Percentiles rank a stretch among this genome's conserved stretches.
Evolutionary conservation across 768 basidiomycete species (phyloP).

Genomic region (Agrocybe pediades): DNA sequence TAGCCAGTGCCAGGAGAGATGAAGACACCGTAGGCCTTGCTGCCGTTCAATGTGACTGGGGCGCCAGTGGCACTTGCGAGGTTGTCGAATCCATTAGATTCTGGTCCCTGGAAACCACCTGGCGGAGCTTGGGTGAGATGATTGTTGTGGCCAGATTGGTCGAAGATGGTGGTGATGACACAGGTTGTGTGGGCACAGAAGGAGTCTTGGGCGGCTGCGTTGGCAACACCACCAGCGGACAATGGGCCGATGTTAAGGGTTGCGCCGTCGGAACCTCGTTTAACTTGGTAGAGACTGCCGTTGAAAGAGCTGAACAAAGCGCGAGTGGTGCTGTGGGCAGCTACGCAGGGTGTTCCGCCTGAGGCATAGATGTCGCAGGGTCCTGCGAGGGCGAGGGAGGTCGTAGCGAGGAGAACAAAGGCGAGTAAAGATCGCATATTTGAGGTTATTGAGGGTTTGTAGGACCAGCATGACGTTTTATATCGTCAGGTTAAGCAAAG

Average conservation of each 20-base stretch:
- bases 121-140: too few relatives aligned
- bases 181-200: too few relatives aligned
- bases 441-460: neutral
- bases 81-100: slow-evolving; percentile 10
- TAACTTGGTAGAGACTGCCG: too few relatives aligned
- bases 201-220: slow-evolving; percentile 10
- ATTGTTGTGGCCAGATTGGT: too few relatives aligned
- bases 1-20: slow-evolving; percentile 13
- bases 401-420: slow-evolving; percentile 2
- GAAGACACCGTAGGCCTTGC: slow-evolving; percentile 16
- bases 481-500: neutral
- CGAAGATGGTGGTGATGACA: too few relatives aligned
- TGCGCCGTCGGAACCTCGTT: slow-evolving; percentile 9
- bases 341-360: too few relatives aligned
- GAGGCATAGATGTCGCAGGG: too few relatives aligned
- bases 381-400: slow-evolving; percentile 11
- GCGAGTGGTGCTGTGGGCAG: too few relatives aligned
- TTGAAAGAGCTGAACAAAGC: too few relatives aligned
- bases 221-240: slow-evolving; percentile 13
- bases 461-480: neutral
- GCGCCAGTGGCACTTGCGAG: slow-evolving; percentile 12
- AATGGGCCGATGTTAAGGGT: slow-evolving; percentile 10
- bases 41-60: slow-evolving; percentile 11
- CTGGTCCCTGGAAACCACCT: slow-evolving; percentile 10
- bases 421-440: slow-evolving; percentile 8